phyloP scores from a whole-genome alignment of 495 filamentous ascomycete species.

The Penicillium angulare region DNA sequence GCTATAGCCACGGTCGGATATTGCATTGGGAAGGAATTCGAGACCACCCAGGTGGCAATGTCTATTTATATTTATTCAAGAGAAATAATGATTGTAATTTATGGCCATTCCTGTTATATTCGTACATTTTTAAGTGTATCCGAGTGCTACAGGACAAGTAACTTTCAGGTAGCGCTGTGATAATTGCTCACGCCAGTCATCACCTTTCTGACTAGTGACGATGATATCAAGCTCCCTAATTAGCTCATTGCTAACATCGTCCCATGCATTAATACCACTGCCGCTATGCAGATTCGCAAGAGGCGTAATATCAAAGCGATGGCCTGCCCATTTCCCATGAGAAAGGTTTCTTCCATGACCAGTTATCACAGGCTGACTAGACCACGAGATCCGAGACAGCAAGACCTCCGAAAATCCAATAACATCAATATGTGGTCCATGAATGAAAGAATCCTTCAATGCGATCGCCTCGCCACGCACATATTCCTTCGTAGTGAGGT shows the following conservation, averaged over 20 bases:
- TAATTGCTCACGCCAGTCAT: conserved; percentile 16
- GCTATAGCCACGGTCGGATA: too few species aligned
- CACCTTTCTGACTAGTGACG: conserved; percentile 5
- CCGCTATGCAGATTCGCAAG: background rate
- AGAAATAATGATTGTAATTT: too few species aligned
- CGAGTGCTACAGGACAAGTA: background rate
- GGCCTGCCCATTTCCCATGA: conserved; percentile 19
- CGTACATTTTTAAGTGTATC: background rate
- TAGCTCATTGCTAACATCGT: conserved; percentile 17
- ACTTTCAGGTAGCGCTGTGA: conserved; percentile 2
- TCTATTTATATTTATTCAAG: background rate
- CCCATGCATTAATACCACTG: background rate
- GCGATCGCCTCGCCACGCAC: conserved; percentile 16
- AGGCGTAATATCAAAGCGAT: conserved; percentile 18
- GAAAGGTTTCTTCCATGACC: conserved; percentile 1
- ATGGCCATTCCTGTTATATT: too few species aligned
- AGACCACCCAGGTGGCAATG: too few species aligned
- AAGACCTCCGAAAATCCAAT: conserved; percentile 16
- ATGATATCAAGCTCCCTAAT: conserved; percentile 15
- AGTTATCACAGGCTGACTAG: background rate
- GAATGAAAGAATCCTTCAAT: conserved; percentile 11
- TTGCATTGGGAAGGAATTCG: too few species aligned
- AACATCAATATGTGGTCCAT: conserved; percentile 17
- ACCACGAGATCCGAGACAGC: conserved; percentile 16
- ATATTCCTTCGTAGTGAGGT: conserved; percentile 19